These are phyloP conservation scores for Dothideomycetes sp. DNA, from an alignment of 2,329 filamentous ascomycete species.

Conservation along the genomic window DNA sequence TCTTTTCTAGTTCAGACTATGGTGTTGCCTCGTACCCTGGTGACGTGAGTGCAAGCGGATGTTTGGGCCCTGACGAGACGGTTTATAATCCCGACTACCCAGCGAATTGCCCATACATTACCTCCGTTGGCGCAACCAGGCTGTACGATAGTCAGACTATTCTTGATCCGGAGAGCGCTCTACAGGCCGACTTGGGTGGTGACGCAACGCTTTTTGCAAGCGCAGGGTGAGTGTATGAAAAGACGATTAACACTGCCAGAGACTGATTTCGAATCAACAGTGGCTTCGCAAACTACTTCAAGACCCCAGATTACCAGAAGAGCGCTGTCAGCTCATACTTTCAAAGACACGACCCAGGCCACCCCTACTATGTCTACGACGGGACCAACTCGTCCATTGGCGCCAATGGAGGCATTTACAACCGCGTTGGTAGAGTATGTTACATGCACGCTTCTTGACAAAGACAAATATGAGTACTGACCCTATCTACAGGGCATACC, in stretches of 20 bases:
- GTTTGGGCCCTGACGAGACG: conserved; percentile 14
- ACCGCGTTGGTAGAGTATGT: no score
- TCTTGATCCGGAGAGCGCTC: conserved; percentile 11
- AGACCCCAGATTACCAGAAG: conserved; percentile 20
- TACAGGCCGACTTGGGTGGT: no score
- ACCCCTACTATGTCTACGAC: conserved; percentile 20
- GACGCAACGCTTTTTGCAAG: conserved; percentile 1
- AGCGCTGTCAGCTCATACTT: conserved; percentile 25
- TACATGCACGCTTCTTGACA: no score
- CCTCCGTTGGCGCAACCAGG: conserved; percentile 15
- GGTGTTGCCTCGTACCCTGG: conserved; percentile 12
- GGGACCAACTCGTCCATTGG: conserved; percentile 12
- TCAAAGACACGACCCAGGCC: conserved; percentile 13
- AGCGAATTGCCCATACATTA: conserved; percentile 18
- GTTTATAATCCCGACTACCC: conserved; percentile 16
- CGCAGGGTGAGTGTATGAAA: no score
- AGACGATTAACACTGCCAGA: no score
- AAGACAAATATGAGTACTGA: no score
- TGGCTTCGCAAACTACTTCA: conserved; percentile 22
- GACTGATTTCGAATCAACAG: no score
- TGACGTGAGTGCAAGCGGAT: conserved; percentile 14
- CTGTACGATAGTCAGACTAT: conserved; percentile 23
- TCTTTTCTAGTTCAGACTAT: conserved; percentile 38
- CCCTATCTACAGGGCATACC: no score
- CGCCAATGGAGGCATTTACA: conserved; percentile 15